A percentile compares a stretch with the other conserved stretches of the same genome.
These are phyloP conservation scores for Tetrapyrgos nigripes DNA, from an alignment of 1,284 basidiomycete genomes.

Conservation along the genomic window DNA sequence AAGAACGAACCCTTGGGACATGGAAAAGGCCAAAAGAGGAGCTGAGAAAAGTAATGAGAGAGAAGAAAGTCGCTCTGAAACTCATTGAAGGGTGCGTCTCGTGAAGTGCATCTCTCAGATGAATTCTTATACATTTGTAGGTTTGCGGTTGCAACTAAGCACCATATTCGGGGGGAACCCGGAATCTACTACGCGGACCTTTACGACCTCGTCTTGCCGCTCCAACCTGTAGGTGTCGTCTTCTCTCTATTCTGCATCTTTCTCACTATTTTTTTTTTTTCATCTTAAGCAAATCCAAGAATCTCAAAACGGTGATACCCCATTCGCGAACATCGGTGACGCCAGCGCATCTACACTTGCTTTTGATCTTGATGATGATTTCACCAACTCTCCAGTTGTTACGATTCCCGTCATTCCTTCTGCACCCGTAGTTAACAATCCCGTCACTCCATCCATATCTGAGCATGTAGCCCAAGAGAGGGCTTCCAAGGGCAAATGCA, in stretches of 20 bases:
- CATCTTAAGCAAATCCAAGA: background rate
- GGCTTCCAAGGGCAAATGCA: background rate
- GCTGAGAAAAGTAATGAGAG: slow-evolving; percentile 57
- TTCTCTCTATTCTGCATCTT: background rate
- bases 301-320: background rate
- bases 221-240: slow-evolving; percentile 36
- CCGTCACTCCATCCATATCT: background rate
- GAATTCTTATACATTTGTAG: slow-evolving; percentile 32
- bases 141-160: slow-evolving; percentile 66
- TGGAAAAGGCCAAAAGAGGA: slow-evolving; percentile 45
- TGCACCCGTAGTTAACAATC: background rate
- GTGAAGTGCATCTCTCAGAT: background rate
- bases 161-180: slow-evolving; percentile 61
- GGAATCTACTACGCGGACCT: slow-evolving; percentile 53
- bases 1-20: slow-evolving; percentile 38
- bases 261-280: background rate
- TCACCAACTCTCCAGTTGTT: background rate
- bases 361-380: background rate
- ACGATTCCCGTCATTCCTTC: background rate
- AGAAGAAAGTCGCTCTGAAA: slow-evolving; percentile 66
- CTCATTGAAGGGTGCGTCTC: slow-evolving; percentile 56
- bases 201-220: slow-evolving; percentile 44
- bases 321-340: slow-evolving; percentile 2
- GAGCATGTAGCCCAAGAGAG: background rate
- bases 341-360: background rate